Evolutionary conservation across 2,329 filamentous ascomycete species (phyloP).

Genomic region (Aureobasidium musti): DNA sequence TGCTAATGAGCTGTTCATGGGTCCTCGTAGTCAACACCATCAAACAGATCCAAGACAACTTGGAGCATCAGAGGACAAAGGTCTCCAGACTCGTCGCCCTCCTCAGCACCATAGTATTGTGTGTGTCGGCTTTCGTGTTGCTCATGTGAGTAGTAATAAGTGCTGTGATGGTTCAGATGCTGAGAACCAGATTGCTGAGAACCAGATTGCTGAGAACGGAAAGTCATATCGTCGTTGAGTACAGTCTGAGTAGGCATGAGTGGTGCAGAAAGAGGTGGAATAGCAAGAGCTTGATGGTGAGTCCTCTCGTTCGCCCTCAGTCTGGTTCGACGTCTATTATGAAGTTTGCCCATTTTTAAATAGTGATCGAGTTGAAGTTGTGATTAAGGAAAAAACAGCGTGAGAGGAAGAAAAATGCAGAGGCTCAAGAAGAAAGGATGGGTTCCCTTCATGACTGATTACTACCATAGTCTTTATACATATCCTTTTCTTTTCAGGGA

Average conservation of each 20-base stretch:
- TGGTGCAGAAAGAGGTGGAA: slow-evolving; percentile 2
- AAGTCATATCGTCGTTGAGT: background rate
- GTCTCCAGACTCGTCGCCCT: slow-evolving; percentile 45
- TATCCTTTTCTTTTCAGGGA: too few species aligned
- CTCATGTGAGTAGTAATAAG: background rate
- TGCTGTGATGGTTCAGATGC: background rate
- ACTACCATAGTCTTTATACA: slow-evolving; percentile 2
- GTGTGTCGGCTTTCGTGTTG: slow-evolving; percentile 36
- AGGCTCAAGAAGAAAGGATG: background rate
- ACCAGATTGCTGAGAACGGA: background rate
- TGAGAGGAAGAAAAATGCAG: background rate
- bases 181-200: too few species aligned
- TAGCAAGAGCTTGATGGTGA: slow-evolving; percentile 15
- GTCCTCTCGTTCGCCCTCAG: slow-evolving; percentile 40
- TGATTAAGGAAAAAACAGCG: background rate
- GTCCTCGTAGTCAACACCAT: slow-evolving; percentile 48
- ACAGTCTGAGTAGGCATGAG: background rate
- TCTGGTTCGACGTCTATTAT: slow-evolving; percentile 49
- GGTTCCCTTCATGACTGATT: background rate
- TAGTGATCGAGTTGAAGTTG: background rate
- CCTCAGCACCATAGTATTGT: slow-evolving; percentile 46
- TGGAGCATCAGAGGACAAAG: slow-evolving; percentile 50
- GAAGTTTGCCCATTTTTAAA: slow-evolving; percentile 46
- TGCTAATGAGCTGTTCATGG: slow-evolving; percentile 36
- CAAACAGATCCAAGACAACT: slow-evolving; percentile 50